Evolutionary conservation across 1,284 basidiomycete species (phyloP).

Genomic region (Amylostereum areolatum): DNA sequence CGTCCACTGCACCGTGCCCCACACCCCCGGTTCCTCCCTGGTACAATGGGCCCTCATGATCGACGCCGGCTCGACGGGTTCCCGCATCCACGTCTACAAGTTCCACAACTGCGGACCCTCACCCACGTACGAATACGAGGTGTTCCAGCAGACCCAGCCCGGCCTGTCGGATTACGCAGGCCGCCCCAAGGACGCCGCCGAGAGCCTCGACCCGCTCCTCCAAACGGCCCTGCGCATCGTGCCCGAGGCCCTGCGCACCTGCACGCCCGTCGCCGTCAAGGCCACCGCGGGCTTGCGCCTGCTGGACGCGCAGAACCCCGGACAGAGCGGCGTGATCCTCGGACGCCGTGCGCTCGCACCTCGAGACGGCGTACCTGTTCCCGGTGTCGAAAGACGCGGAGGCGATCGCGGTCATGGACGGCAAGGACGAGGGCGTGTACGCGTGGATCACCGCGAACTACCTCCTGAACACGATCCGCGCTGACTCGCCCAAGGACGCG

Average conservation of each 20-base stretch:
- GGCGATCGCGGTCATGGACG: conserved; percentile 89
- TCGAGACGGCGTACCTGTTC: conserved; percentile 74
- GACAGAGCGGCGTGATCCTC: conserved; percentile 72
- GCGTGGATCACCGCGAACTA: conserved; percentile 99
- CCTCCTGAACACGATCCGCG: conserved; percentile 69
- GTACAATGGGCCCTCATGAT: conserved; percentile 97
- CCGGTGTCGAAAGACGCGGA: conserved; percentile 50
- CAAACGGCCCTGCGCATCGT: conserved; percentile 78
- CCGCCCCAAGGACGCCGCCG: conserved; percentile 65
- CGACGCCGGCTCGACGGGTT: conserved; percentile 96
- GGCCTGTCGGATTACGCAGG: conserved; percentile 72
- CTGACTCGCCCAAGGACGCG: conserved; percentile 38
- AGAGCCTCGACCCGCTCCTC: conserved; percentile 76
- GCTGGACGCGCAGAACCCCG: conserved; percentile 41
- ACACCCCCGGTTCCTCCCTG: conserved; percentile 42
- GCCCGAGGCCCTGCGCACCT: conserved; percentile 59
- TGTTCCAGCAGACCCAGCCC: conserved; percentile 81
- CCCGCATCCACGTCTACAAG: conserved; percentile 97
- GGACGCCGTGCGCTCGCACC: conserved; percentile 63
- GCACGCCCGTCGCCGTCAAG: conserved; percentile 90
- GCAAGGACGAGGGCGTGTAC: conserved; percentile 94
- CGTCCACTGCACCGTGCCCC: conserved; percentile 57
- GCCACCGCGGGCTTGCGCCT: conserved; percentile 91
- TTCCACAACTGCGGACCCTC: conserved; percentile 86
- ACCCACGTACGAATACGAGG: conserved; percentile 88